Percentiles rank a stretch among this genome's conserved stretches.
phyloP scores from a whole-genome alignment of 768 basidiomycete species.

The Tremella fuciformis region DNA sequence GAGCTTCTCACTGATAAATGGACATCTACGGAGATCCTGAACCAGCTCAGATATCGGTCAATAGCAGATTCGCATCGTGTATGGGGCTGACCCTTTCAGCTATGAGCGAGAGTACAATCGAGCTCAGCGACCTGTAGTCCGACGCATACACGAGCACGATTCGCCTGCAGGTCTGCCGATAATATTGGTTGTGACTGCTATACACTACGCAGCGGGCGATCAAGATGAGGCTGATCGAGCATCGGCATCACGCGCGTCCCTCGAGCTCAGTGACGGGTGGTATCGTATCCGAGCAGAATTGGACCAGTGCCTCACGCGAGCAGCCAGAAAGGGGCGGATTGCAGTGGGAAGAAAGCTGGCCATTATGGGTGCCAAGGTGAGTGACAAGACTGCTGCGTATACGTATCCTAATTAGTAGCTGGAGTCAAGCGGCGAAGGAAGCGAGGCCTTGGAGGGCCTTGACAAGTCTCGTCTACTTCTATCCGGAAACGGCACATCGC shows the following conservation, averaged over 20 bases:
- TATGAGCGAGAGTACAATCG: constrained; percentile 82
- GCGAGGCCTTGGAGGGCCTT: constrained; percentile 78
- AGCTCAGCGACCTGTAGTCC: constrained; percentile 75
- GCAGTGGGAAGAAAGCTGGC: constrained; percentile 78
- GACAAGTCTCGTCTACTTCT: constrained; percentile 65
- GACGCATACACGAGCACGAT: constrained; percentile 78
- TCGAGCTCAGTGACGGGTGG: constrained; percentile 99
- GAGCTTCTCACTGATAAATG: constrained; percentile 62
- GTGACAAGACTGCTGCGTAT: constrained; percentile 38
- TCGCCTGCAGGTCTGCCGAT: constrained; percentile 73
- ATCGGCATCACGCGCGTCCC: constrained; percentile 57
- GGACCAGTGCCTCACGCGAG: constrained; percentile 70
- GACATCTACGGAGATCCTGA: constrained; percentile 76
- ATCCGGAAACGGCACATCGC: constrained; percentile 77
- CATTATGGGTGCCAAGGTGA: constrained; percentile 72
- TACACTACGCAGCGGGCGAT: constrained; percentile 47
- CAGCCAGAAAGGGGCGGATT: constrained; percentile 65
- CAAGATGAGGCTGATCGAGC: constrained; percentile 51
- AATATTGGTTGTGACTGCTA: constrained; percentile 76
- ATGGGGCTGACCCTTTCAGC: constrained; percentile 53
- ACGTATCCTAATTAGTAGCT: constrained; percentile 59
- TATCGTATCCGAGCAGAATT: constrained; percentile 75
- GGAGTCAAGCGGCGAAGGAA: constrained; percentile 69
- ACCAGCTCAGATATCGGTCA: constrained; percentile 82
- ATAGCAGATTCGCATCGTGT: constrained; percentile 18